A percentile compares a stretch with the other conserved stretches of the same genome.
phyloP scores from a whole-genome alignment of 768 basidiomycete species.

The Pluteus cervinus region DNA sequence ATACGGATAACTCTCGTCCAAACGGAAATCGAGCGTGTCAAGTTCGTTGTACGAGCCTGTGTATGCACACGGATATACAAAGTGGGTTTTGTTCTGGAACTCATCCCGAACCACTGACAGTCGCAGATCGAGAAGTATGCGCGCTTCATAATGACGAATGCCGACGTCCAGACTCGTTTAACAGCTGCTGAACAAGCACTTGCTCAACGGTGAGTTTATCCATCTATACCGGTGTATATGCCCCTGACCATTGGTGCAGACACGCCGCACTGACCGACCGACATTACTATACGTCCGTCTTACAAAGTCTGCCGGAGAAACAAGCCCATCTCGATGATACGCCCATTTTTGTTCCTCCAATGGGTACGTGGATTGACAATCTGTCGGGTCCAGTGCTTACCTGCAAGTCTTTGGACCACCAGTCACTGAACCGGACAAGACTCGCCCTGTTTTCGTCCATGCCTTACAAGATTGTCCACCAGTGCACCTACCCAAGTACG shows the following conservation, averaged over 20 bases:
- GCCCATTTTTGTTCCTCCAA: slow-evolving; percentile 64
- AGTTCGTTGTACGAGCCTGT: slow-evolving; percentile 88
- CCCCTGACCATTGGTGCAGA: slow-evolving; percentile 29
- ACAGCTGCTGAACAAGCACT: slow-evolving; percentile 81
- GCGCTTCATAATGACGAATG: slow-evolving; percentile 66
- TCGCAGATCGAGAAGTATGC: slow-evolving; percentile 83
- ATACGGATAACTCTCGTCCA: slow-evolving; percentile 90
- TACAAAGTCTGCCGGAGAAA: slow-evolving; percentile 74
- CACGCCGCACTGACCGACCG: slow-evolving; percentile 72
- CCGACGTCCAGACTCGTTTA: slow-evolving; percentile 68
- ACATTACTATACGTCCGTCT: slow-evolving; percentile 74
- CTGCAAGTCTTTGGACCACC: too few relatives aligned
- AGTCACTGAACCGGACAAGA: slow-evolving; percentile 79
- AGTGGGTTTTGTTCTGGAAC: slow-evolving; percentile 34
- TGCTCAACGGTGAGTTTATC: slow-evolving; percentile 54
- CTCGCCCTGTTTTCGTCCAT: slow-evolving; percentile 75
- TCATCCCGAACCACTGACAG: slow-evolving; percentile 1
- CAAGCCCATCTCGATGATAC: slow-evolving; percentile 77
- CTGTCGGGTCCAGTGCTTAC: too few relatives aligned
- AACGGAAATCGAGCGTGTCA: slow-evolving; percentile 91
- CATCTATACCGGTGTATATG: not conserved
- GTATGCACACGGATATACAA: slow-evolving; percentile 83
- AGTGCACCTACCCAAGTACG: slow-evolving; percentile 65
- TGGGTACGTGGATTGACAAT: slow-evolving; percentile 43
- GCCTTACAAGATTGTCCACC: slow-evolving; percentile 67